A percentile compares a stretch with the other conserved stretches of the same genome.
phyloP scores from a whole-genome alignment of 73 alveolate genomes.

The Paramecium primaurelia region DNA sequence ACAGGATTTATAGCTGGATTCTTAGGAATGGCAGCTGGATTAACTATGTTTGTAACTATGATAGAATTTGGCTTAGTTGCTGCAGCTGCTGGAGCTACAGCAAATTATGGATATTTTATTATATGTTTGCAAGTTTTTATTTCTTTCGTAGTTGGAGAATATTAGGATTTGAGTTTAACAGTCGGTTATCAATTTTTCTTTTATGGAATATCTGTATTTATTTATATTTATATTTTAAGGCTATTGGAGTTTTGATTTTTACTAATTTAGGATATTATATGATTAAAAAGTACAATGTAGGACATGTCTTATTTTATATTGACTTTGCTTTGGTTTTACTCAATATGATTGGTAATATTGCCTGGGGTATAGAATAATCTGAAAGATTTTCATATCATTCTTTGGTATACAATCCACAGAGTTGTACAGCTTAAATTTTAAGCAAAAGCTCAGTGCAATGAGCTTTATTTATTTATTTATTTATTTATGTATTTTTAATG shows the following conservation, averaged over 20 bases:
- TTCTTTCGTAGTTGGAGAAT: background rate
- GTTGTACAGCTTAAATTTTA: background rate
- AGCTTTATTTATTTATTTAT: background rate
- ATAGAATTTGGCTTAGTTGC: background rate
- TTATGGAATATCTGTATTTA: background rate
- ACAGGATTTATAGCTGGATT: constrained; percentile 31
- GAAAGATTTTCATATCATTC: background rate
- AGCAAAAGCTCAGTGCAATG: background rate
- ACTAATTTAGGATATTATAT: background rate
- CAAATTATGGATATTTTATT: background rate
- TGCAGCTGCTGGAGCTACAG: constrained; percentile 33
- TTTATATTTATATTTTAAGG: background rate
- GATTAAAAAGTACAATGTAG: background rate
- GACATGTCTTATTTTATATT: background rate
- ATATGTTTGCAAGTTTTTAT: background rate
- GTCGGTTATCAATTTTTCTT: constrained; percentile 1
- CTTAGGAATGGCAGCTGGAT: constrained; percentile 28
- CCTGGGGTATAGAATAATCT: background rate
- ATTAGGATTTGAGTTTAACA: background rate
- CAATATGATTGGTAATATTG: background rate
- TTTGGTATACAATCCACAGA: background rate
- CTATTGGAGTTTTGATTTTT: background rate
- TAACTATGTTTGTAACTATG: background rate
- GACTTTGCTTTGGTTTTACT: constrained; percentile 6
- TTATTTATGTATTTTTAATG: background rate